Evolutionary conservation across 805 yeast genomes (phyloP).

Genomic region (Nakazawaea holstii): DNA sequence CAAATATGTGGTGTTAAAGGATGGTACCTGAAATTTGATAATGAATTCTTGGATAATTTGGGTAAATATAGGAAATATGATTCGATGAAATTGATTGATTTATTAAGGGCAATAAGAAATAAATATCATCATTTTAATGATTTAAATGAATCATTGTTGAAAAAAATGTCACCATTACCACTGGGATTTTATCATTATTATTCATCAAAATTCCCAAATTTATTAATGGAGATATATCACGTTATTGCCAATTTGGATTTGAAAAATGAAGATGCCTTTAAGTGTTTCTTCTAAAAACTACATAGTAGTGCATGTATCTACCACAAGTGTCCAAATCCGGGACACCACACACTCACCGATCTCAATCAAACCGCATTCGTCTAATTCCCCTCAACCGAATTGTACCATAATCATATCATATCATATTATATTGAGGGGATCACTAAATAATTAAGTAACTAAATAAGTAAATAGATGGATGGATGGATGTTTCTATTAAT

Average conservation of each 20-base stretch:
- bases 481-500: too few relatives aligned
- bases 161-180: constrained; percentile 73
- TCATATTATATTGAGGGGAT: too few relatives aligned
- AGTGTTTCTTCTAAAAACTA: constrained; percentile 4
- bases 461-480: too few relatives aligned
- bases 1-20: constrained; percentile 55
- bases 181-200: constrained; percentile 81
- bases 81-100: constrained; percentile 72
- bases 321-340: too few relatives aligned
- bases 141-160: constrained; percentile 61
- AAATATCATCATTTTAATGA: constrained; percentile 95
- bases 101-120: constrained; percentile 84
- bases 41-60: constrained; percentile 70
- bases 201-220: constrained; percentile 65
- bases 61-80: constrained; percentile 91
- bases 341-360: too few relatives aligned
- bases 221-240: constrained; percentile 70
- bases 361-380: too few relatives aligned
- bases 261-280: constrained; percentile 58
- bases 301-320: too few relatives aligned
- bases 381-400: too few relatives aligned
- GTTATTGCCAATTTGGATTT: constrained; percentile 48
- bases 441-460: too few relatives aligned
- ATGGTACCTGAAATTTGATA: constrained; percentile 75
- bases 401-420: too few relatives aligned